phyloP scores from a whole-genome alignment of 176 grass and related monocot genomes.

The Eleusine coracana region DNA sequence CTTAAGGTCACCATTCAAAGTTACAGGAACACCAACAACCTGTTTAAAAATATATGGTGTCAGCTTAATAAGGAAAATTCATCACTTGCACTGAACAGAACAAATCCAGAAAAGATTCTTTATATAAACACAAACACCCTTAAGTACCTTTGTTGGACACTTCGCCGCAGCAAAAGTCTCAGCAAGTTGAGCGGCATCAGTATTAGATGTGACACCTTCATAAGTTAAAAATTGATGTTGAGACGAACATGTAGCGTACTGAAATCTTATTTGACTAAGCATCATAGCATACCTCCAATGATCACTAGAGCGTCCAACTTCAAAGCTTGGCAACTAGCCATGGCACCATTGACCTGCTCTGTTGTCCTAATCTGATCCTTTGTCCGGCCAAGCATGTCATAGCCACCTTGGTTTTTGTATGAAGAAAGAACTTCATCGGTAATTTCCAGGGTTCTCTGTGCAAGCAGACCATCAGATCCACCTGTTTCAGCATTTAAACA shows the following conservation, averaged over 20 bases:
- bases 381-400: conserved; percentile 97
- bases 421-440: conserved; percentile 87
- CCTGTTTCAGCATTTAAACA: conserved; percentile 58
- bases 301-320: conserved; percentile 93
- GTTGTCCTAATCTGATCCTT: conserved; percentile 98
- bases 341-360: conserved; percentile 92
- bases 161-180: conserved; percentile 96
- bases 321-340: conserved; percentile 76
- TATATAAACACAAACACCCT: background rate
- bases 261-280: conserved; percentile 14
- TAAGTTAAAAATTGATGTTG: conserved; percentile 13
- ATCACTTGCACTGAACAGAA: conserved; percentile 8
- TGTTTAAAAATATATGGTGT: conserved; percentile 39
- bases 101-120: conserved; percentile 11
- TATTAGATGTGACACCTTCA: conserved; percentile 98
- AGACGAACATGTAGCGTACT: conserved; percentile 15
- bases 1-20: conserved; percentile 98
- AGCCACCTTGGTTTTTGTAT: conserved; percentile 99
- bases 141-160: conserved; percentile 85
- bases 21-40: conserved; percentile 98
- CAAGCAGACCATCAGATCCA: conserved; percentile 90
- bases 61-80: background rate
- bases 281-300: conserved; percentile 76
- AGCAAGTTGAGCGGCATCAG: conserved; percentile 92
- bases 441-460: conserved; percentile 93